Conservation (phyloP, 805 yeast species). For the Barnettozyma sucrosica region DNA sequence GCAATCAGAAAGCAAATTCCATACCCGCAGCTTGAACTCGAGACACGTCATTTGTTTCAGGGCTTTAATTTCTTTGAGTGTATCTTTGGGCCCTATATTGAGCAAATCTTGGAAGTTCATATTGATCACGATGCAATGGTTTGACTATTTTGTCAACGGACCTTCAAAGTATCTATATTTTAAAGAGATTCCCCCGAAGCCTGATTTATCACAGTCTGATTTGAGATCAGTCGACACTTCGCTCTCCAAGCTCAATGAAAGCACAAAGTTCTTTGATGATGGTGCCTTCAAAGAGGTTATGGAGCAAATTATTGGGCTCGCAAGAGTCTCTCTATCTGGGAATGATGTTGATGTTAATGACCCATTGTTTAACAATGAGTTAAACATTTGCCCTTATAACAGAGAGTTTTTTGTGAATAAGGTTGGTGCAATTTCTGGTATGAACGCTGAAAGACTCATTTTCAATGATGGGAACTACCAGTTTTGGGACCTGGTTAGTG, state of each 20-base stretch:
- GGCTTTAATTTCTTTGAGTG: slow-evolving; percentile 70
- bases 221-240: slow-evolving; percentile 48
- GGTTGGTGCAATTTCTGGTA: slow-evolving; percentile 44
- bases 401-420: slow-evolving; percentile 48
- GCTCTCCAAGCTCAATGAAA: slow-evolving; percentile 54
- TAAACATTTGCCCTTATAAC: slow-evolving; percentile 44
- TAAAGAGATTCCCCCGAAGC: slow-evolving; percentile 37
- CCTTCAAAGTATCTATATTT: slow-evolving; percentile 35
- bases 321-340: slow-evolving; percentile 24
- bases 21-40: slow-evolving; percentile 47
- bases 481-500: slow-evolving; percentile 44
- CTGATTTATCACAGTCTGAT: slow-evolving; percentile 41
- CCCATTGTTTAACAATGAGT: slow-evolving; percentile 21
- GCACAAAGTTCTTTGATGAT: slow-evolving; percentile 49
- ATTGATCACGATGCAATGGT: slow-evolving; percentile 69
- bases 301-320: slow-evolving; percentile 39
- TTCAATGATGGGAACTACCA: slow-evolving; percentile 31
- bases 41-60: slow-evolving; percentile 73
- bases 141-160: slow-evolving; percentile 65
- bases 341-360: slow-evolving; percentile 14
- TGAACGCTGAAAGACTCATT: slow-evolving; percentile 48
- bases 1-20: slow-evolving; percentile 16
- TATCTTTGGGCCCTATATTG: slow-evolving; percentile 75
- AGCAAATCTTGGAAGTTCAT: slow-evolving; percentile 61
- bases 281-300: slow-evolving; percentile 45